Percentiles rank a stretch among this genome's conserved stretches.
These are phyloP conservation scores for Chalaropsis ovoidea DNA, from an alignment of 2,329 filamentous ascomycete species.

Conservation along the genomic window DNA sequence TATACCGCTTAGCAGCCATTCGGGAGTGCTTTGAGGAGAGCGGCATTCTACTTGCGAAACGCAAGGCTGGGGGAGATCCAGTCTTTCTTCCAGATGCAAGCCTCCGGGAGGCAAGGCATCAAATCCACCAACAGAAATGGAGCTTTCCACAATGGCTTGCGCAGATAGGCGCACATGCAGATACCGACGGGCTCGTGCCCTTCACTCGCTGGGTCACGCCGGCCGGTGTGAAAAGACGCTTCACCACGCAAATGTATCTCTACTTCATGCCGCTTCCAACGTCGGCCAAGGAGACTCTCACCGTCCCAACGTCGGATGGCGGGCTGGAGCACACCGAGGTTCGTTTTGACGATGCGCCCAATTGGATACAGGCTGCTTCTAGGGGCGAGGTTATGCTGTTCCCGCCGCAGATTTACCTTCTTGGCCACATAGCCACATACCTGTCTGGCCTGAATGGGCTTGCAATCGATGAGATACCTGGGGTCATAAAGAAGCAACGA, in stretches of 20 bases:
- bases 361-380: slow-evolving; percentile 58
- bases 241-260: slow-evolving; percentile 94
- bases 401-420: slow-evolving; percentile 75
- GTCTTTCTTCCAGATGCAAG: slow-evolving; percentile 51
- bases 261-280: slow-evolving; percentile 61
- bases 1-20: slow-evolving; percentile 74
- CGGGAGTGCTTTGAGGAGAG: slow-evolving; percentile 93
- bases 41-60: slow-evolving; percentile 64
- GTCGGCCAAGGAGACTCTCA: slow-evolving; percentile 37
- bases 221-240: slow-evolving; percentile 58
- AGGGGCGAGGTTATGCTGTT: slow-evolving; percentile 68
- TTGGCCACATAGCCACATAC: slow-evolving; percentile 45
- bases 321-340: slow-evolving; percentile 60
- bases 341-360: slow-evolving; percentile 57
- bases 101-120: slow-evolving; percentile 54
- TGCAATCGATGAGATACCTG: slow-evolving; percentile 26
- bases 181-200: slow-evolving; percentile 54
- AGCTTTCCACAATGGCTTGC: slow-evolving; percentile 57
- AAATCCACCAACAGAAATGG: slow-evolving; percentile 56
- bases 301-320: slow-evolving; percentile 63
- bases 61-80: slow-evolving; percentile 39
- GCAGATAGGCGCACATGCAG: slow-evolving; percentile 48
- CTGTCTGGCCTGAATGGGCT: slow-evolving; percentile 26
- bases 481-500: slow-evolving; percentile 48
- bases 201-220: slow-evolving; percentile 94